Evolutionary conservation across 805 yeast species (phyloP), one percentile per base, ranked within the genome.

Genomic region (Wickerhamomyces ciferrii): DNA sequence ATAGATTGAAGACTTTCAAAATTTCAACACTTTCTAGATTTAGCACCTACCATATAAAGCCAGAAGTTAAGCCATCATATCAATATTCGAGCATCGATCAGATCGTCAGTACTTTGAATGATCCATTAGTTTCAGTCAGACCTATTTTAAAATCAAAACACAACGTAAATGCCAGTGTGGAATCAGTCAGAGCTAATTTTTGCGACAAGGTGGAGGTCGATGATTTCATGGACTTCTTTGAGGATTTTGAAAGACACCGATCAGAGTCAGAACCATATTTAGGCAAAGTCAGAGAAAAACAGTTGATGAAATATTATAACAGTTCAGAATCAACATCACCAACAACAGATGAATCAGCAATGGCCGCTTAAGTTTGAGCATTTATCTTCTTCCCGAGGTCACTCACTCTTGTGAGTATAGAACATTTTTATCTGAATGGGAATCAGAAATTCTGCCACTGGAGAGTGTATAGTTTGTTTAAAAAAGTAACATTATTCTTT

Each of bases 121-220:
- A 43, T 38, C 27, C 35, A 20, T 17, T 38, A 18, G 20, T 31
- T 35, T 15, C 43, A 27, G 52, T 59, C 2, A 65, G 56, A 49
- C 65, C 78, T 5, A 71, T 71, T 18, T 53, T 73, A 27, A 73
- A 71, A 41, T 59, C 55, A 19, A 69, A 52, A 43, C 46, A 53
- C 14, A 72, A 73, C 44, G 43, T 43, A 11, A 66, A 66, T 39
- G 67, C 62, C 18, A 61, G 58, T 21, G 58, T 58, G 21, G 78
- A 73, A 49, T 56, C 58, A 1, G 42, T 56, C 7, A 59, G 69
- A 48, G 75, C 73, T 1, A 55, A 51, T n/a, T 55, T 56, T 21
- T 68, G 75, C 46, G 75, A 71, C 47, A 59, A 51, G 17, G 69
- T 71, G 11, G 67, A 59, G 13, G 56, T 70, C 21, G 64, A 59